A percentile compares a stretch with the other conserved stretches of the same genome.
Conservation (phyloP, 371 early-diverging fungal species). For the Nematocida displodere region DNA sequence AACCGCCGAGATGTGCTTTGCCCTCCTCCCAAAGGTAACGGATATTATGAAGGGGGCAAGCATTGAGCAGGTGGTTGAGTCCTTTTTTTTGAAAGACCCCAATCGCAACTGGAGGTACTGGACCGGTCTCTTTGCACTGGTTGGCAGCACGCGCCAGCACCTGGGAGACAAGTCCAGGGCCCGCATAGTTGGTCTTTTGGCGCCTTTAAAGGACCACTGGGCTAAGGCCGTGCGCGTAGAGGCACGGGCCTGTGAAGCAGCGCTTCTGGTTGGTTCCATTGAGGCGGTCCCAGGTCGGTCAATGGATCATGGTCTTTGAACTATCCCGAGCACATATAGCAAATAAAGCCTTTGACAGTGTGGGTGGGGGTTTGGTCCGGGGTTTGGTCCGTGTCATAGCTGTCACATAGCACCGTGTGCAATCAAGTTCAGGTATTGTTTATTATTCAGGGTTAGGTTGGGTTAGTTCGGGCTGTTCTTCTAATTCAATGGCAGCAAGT, state of each 20-base stretch:
- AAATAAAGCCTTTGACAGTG: too few species aligned
- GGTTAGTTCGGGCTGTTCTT: too few species aligned
- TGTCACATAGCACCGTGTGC: too few species aligned
- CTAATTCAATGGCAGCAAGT: too few species aligned
- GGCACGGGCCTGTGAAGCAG: neutral
- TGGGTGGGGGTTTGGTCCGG: too few species aligned
- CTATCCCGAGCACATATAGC: too few species aligned
- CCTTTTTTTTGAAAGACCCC: conserved; percentile 30
- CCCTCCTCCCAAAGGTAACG: neutral
- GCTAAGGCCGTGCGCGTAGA: conserved; percentile 13
- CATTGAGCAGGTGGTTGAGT: neutral
- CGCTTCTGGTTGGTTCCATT: too few species aligned
- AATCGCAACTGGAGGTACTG: conserved; percentile 44
- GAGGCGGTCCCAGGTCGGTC: too few species aligned
- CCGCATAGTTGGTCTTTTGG: neutral
- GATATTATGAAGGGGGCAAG: neutral
- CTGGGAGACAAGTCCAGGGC: neutral
- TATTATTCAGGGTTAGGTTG: too few species aligned
- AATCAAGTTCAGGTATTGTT: too few species aligned
- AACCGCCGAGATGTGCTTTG: neutral
- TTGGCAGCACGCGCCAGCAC: neutral
- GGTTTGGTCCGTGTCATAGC: too few species aligned
- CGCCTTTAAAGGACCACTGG: conserved; percentile 37
- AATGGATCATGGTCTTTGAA: too few species aligned
- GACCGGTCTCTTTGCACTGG: neutral